These are phyloP conservation scores for Staphylotrichum tortipilum DNA, from an alignment of 495 filamentous ascomycete genomes.

Conservation along the genomic window DNA sequence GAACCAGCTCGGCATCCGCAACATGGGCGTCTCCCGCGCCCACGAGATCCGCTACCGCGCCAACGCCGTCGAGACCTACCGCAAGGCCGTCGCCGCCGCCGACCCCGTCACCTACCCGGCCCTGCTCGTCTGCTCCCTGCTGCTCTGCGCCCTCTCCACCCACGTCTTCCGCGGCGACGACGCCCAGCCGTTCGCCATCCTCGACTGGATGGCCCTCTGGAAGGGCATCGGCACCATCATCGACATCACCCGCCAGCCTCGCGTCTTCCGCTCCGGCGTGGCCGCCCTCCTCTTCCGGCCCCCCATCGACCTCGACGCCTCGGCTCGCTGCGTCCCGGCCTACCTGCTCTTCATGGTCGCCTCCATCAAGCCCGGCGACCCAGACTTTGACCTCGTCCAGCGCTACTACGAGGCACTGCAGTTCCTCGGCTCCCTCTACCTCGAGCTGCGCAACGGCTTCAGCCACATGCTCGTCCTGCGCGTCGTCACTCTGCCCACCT, in stretches of 20 bases:
- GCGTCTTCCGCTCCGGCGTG: slow-evolving; percentile 25
- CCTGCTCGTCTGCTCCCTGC: slow-evolving; percentile 32
- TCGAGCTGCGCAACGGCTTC: slow-evolving; percentile 30
- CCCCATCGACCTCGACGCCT: slow-evolving; percentile 26
- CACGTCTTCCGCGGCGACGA: slow-evolving; percentile 35
- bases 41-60: slow-evolving; percentile 30
- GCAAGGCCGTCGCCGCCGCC: slow-evolving; percentile 34
- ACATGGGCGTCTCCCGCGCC: slow-evolving; percentile 6
- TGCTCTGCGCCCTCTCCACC: slow-evolving; percentile 34
- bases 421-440: slow-evolving; percentile 37
- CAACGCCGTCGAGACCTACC: slow-evolving; percentile 36
- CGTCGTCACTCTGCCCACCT: slow-evolving; percentile 37
- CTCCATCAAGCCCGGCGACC: slow-evolving; percentile 24
- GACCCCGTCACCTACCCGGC: slow-evolving; percentile 32
- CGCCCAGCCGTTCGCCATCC: slow-evolving; percentile 27
- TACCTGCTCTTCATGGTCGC: slow-evolving; percentile 38
- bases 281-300: slow-evolving; percentile 32
- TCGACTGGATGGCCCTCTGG: slow-evolving; percentile 43
- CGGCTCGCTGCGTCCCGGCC: slow-evolving; percentile 28
- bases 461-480: slow-evolving; percentile 29
- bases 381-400: slow-evolving; percentile 21
- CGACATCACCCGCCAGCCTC: slow-evolving; percentile 18
- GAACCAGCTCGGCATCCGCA: slow-evolving; percentile 22
- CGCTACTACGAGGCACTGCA: slow-evolving; percentile 32
- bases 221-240: slow-evolving; percentile 36